Conservation (phyloP, 2,329 filamentous ascomycete genomes). For the Fusarium subtropicale region DNA sequence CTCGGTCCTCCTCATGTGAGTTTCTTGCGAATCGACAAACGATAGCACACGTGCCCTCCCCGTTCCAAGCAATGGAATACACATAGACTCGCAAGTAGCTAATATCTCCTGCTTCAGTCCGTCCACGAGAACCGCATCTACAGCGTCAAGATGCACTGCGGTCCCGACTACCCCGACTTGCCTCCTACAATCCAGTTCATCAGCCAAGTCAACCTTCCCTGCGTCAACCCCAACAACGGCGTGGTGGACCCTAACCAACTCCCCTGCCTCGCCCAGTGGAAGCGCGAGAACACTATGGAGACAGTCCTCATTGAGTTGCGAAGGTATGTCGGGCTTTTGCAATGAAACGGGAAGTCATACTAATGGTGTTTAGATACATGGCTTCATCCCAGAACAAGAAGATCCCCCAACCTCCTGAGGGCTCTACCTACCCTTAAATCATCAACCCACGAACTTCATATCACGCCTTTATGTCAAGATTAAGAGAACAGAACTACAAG, state of each 20-base stretch:
- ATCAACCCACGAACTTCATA: neutral
- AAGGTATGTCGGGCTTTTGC: conserved; percentile 63
- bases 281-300: conserved; percentile 94
- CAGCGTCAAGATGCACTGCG: conserved; percentile 96
- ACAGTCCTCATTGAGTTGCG: conserved; percentile 88
- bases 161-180: conserved; percentile 85
- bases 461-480: conserved; percentile 27
- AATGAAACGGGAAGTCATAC: neutral
- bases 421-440: conserved; percentile 63
- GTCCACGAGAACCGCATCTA: conserved; percentile 99
- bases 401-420: conserved; percentile 91
- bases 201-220: conserved; percentile 95
- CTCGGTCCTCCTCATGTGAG: conserved; percentile 94
- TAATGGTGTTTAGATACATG: conserved; percentile 77
- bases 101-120: conserved; percentile 66
- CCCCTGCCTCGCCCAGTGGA: conserved; percentile 89
- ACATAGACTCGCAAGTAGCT: conserved; percentile 5
- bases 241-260: conserved; percentile 86
- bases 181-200: conserved; percentile 93
- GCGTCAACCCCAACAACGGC: conserved; percentile 84
- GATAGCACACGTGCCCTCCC: neutral
- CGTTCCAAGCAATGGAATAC: neutral
- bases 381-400: conserved; percentile 93
- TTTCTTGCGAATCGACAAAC: conserved; percentile 27
- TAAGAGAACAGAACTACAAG: conserved; percentile 22